Percentiles rank a stretch among this genome's conserved stretches.
Conservation (phyloP, 495 filamentous ascomycete species). For the Penicillium atrosanguineum region DNA sequence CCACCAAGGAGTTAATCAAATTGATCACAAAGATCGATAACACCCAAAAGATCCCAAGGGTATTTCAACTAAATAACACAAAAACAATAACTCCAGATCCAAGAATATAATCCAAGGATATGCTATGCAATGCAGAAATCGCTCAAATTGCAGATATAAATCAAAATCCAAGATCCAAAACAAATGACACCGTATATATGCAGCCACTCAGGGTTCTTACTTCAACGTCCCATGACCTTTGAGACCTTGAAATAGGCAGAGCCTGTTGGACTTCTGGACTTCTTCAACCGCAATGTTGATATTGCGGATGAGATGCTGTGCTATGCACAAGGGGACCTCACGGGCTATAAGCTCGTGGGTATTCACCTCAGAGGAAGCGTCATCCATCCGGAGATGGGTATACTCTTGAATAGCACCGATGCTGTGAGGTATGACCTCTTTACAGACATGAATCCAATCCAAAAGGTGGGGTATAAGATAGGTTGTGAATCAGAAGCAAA, state of each 20-base stretch:
- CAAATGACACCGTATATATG: not conserved
- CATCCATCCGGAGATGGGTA: not conserved
- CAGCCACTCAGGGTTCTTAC: not conserved
- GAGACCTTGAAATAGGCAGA: not conserved
- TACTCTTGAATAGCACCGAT: not conserved
- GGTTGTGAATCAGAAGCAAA: no score
- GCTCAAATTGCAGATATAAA: conserved; percentile 14
- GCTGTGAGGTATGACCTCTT: not conserved
- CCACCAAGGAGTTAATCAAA: conserved; percentile 25
- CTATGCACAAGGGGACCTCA: not conserved
- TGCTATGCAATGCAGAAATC: conserved; percentile 2
- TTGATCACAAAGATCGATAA: conserved; percentile 16
- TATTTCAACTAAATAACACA: conserved; percentile 22
- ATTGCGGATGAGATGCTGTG: not conserved
- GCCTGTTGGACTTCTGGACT: not conserved
- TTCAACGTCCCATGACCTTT: conserved; percentile 1
- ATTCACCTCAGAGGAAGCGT: not conserved
- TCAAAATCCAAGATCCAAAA: conserved; percentile 11
- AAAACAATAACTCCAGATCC: conserved; percentile 10
- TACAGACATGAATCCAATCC: not conserved
- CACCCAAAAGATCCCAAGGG: conserved; percentile 17
- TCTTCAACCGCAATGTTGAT: not conserved
- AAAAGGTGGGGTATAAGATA: not conserved
- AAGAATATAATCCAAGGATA: conserved; percentile 7
- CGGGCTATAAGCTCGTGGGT: not conserved